Percentiles rank a stretch among this genome's conserved stretches.
phyloP scores from a whole-genome alignment of 805 yeast genomes.

The Isabelozyma rhagii region DNA sequence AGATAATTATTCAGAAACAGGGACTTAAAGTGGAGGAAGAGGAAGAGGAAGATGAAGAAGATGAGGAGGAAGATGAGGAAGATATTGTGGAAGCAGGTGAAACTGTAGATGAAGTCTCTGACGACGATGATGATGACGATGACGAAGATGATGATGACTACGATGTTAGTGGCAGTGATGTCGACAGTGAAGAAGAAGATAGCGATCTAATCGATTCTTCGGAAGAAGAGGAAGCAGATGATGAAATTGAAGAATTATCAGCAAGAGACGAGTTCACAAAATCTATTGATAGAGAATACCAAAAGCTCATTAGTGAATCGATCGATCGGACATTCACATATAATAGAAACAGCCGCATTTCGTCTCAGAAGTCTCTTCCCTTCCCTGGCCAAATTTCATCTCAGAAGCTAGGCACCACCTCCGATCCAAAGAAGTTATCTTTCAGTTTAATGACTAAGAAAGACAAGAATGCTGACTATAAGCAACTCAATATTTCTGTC shows the following conservation, averaged over 20 bases:
- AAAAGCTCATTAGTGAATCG: neutral
- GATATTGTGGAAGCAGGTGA: conserved; percentile 8
- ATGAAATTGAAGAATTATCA: conserved; percentile 4
- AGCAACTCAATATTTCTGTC: conserved; percentile 49
- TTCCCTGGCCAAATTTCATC: conserved; percentile 4
- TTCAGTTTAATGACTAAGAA: conserved; percentile 56
- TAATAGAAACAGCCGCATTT: conserved; percentile 2
- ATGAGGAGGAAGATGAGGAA: conserved; percentile 6
- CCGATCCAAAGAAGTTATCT: conserved; percentile 19
- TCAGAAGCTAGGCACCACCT: neutral
- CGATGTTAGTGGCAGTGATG: conserved; percentile 12
- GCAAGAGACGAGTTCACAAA: neutral
- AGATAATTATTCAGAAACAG: conserved; percentile 17
- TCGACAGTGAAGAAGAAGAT: conserved; percentile 3
- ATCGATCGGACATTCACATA: neutral
- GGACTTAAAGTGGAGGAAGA: conserved; percentile 8
- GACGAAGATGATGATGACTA: conserved; percentile 29
- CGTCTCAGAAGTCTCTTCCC: conserved; percentile 6
- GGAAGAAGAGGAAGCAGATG: conserved; percentile 1
- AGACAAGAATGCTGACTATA: conserved; percentile 45
- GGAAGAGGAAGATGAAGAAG: conserved; percentile 8
- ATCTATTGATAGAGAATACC: neutral
- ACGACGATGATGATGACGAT: conserved; percentile 13
- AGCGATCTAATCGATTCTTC: neutral
- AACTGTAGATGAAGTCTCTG: conserved; percentile 15